Percentiles rank a stretch among this genome's conserved stretches.
phyloP scores from a whole-genome alignment of 345 rosid species.

The Eucalyptus leucophloia region DNA sequence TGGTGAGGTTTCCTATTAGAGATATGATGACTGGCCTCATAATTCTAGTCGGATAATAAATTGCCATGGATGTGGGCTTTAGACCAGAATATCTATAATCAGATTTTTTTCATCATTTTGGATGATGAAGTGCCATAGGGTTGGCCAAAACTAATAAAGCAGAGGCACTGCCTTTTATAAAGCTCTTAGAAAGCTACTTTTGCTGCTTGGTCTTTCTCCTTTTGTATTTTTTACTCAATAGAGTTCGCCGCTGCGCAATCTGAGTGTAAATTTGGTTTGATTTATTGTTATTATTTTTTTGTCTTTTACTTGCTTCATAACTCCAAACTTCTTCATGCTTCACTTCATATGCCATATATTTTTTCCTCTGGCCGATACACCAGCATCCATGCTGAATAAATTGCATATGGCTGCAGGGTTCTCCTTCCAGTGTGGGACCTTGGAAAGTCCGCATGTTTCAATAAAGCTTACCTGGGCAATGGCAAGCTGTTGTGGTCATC shows the following conservation, averaged over 20 bases:
- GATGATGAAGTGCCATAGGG: neutral
- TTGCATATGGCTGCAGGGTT: neutral
- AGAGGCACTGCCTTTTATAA: neutral
- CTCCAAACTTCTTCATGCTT: neutral
- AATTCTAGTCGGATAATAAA: neutral
- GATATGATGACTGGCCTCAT: neutral
- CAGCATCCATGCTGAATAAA: neutral
- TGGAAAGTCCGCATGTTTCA: neutral
- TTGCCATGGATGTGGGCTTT: neutral
- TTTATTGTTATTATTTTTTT: neutral
- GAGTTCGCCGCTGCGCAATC: neutral
- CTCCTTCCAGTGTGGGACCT: neutral
- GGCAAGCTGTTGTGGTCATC: neutral
- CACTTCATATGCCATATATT: neutral
- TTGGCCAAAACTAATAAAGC: neutral
- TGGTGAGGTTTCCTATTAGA: neutral
- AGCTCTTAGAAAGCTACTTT: neutral
- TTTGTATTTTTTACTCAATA: neutral
- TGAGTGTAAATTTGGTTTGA: neutral
- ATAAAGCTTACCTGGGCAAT: neutral
- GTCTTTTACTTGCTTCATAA: neutral
- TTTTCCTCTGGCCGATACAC: neutral
- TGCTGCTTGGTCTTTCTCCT: neutral
- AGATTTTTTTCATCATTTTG: neutral
- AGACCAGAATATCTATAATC: neutral